Base-by-base conservation (phyloP, 371 early-diverging fungal species). In the Mortierella sp. region DNA sequence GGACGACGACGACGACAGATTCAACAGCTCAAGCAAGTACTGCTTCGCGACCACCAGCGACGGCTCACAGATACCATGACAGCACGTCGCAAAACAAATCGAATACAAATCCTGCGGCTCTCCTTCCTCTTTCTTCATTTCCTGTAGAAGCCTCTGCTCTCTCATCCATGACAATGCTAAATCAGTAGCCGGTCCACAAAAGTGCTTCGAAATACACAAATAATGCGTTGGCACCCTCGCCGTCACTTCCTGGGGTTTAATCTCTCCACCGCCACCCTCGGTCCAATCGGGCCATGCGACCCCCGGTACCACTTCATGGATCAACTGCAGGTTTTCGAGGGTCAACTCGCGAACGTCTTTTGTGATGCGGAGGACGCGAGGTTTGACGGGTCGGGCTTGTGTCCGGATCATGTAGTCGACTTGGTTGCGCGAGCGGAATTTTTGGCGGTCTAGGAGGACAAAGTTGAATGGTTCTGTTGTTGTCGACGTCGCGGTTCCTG, bases 401-500 rank as follows among this genome's bases (percentile, higher is more conserved):
- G 84, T 84, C 21, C 84, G 78, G 71, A 84, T 84, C 84, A 84
- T 84, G 71, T 84, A 84, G 50, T 84, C 84, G 64, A 84, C 84
- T 43, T 84, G 84, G 48, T 80, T 84, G n/a, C 84, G 74, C 0
- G 84, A 84, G 3, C 84, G 80, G 64, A 84, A 84, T 57, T 78
- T 80, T 67, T 84, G 84, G 0, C 84, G 80, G 51, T 84, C 84
- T n/a, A 84, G 67, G 3, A 84, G 76, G 3, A 84, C 67, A 80
- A 84, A 84, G 61, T 80, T 84, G 69, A 80, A 80, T 0, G 84
- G 84, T 5, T 80, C 80, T 21, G 34, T 40, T 3, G 9, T 67
- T 34, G 64, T 61, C 21, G 37, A 8, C 34, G 64, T 14, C 14
- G 59, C 31, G 34, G 34, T 55, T 14, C 26, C 19, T 34, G 64